A percentile compares a stretch with the other conserved stretches of the same genome.
phyloP scores from a whole-genome alignment of 306 rosid species.

The Begonia masoniana region DNA sequence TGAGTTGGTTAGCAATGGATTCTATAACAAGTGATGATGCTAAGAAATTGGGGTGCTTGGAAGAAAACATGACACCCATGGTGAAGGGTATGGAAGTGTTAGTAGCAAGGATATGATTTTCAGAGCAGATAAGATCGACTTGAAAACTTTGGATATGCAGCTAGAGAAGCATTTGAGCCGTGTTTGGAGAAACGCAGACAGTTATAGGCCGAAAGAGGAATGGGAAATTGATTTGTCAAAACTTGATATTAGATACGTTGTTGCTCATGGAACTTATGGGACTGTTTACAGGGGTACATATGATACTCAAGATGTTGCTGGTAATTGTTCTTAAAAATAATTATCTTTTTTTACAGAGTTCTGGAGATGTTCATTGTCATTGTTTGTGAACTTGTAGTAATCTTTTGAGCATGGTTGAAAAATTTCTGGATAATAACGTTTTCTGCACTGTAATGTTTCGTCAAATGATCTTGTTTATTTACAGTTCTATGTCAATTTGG shows the following conservation, averaged over 20 bases:
- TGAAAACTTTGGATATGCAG: slow-evolving; percentile 75
- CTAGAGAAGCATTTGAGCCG: slow-evolving; percentile 84
- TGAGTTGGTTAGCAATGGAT: slow-evolving; percentile 24
- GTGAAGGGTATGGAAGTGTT: slow-evolving; percentile 25
- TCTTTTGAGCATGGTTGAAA: no score
- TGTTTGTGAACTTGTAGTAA: no score
- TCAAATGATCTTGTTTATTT: slow-evolving; percentile 2
- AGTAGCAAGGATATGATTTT: slow-evolving; percentile 77
- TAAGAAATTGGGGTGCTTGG: slow-evolving; percentile 17
- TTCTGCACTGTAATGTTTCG: no score
- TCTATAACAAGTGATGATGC: no score
- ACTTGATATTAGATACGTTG: slow-evolving; percentile 50
- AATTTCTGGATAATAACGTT: no score
- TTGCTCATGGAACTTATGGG: slow-evolving; percentile 88
- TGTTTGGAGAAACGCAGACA: slow-evolving; percentile 50
- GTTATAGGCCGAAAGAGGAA: slow-evolving; percentile 52
- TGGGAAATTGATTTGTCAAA: slow-evolving; percentile 89
- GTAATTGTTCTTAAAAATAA: slow-evolving; percentile 41
- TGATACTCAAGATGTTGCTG: slow-evolving; percentile 80
- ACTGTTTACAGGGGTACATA: slow-evolving; percentile 71
- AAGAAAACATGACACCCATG: slow-evolving; percentile 9
- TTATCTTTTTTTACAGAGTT: no score
- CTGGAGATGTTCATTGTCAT: no score
- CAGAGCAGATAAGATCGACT: slow-evolving; percentile 86
- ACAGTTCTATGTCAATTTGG: not conserved